Evolutionary conservation across 306 rosid genomes (phyloP).

Genomic region (Begonia fuchsioides): DNA sequence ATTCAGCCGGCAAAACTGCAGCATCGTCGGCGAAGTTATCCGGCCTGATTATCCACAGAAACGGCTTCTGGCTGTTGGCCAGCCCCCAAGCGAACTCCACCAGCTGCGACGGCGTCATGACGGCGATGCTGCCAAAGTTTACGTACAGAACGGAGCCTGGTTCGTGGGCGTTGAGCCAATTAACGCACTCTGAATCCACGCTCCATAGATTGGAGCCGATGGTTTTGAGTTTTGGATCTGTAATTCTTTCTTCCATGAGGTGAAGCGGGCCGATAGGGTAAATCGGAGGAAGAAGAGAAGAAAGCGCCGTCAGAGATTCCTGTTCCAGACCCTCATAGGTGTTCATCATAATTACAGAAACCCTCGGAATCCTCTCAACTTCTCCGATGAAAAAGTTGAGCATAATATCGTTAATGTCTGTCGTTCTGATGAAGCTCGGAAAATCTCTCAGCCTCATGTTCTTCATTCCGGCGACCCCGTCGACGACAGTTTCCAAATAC

Average conservation of each 20-base stretch:
- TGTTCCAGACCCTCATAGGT: constrained; percentile 4
- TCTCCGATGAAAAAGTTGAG: not conserved
- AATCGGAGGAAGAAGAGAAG: not conserved
- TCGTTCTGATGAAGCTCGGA: constrained; percentile 31
- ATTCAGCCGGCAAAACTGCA: constrained; percentile 13
- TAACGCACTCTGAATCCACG: constrained; percentile 24
- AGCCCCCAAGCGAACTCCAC: constrained; percentile 34
- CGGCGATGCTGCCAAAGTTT: constrained; percentile 14
- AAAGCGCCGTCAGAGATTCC: not conserved
- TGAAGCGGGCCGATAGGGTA: not conserved
- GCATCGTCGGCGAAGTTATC: constrained; percentile 18
- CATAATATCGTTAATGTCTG: constrained; percentile 10
- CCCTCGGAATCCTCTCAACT: not conserved
- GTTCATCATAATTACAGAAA: constrained; percentile 3
- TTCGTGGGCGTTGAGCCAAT: constrained; percentile 39
- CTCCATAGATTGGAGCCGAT: constrained; percentile 28
- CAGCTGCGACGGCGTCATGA: constrained; percentile 21
- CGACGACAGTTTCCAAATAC: constrained; percentile 24
- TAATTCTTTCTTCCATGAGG: not conserved
- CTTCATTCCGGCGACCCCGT: constrained; percentile 38
- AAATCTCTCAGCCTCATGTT: constrained; percentile 25
- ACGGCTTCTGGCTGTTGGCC: constrained; percentile 19
- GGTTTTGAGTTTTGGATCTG: constrained; percentile 3
- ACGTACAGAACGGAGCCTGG: not conserved
- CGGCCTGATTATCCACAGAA: constrained; percentile 35